A percentile compares a stretch with the other conserved stretches of the same genome.
These are phyloP conservation scores for Vitellaria paradoxa DNA, from an alignment of 179 eudicot genomes.

Conservation along the genomic window DNA sequence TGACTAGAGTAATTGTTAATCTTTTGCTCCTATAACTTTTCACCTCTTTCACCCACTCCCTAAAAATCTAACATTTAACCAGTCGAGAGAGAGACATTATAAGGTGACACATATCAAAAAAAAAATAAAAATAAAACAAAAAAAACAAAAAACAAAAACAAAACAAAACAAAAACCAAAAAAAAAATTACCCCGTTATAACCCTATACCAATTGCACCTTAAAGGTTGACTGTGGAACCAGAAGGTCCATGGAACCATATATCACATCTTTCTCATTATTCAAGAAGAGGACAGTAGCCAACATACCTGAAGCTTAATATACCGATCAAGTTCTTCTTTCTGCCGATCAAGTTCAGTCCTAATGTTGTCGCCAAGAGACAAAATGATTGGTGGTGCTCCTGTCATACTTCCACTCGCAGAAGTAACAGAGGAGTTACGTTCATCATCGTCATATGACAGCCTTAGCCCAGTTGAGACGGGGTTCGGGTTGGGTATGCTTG, in stretches of 20 bases:
- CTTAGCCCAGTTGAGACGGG: constrained; percentile 88
- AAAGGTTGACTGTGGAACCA: neutral
- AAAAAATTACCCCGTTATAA: too few species aligned
- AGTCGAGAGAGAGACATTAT: too few species aligned
- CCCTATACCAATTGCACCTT: too few species aligned
- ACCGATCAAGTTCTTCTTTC: constrained; percentile 77
- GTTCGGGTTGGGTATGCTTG: constrained; percentile 61
- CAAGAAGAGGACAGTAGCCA: neutral
- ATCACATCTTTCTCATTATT: neutral
- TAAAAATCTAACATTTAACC: too few species aligned
- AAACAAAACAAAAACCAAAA: too few species aligned
- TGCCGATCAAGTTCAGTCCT: constrained; percentile 76
- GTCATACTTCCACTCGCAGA: constrained; percentile 85
- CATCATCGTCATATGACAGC: constrained; percentile 90
- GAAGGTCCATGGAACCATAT: neutral
- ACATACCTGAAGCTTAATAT: constrained; percentile 74
- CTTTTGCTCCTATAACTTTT: too few species aligned
- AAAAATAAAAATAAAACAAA: too few species aligned
- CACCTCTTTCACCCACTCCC: too few species aligned
- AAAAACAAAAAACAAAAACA: too few species aligned
- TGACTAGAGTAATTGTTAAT: too few species aligned
- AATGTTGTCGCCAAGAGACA: constrained; percentile 65
- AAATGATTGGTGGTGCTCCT: constrained; percentile 50
- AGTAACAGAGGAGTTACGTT: constrained; percentile 87
- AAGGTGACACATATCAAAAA: too few species aligned